These are phyloP conservation scores for Heliocybe sulcata DNA, from an alignment of 1,284 basidiomycete genomes.

Conservation along the genomic window DNA sequence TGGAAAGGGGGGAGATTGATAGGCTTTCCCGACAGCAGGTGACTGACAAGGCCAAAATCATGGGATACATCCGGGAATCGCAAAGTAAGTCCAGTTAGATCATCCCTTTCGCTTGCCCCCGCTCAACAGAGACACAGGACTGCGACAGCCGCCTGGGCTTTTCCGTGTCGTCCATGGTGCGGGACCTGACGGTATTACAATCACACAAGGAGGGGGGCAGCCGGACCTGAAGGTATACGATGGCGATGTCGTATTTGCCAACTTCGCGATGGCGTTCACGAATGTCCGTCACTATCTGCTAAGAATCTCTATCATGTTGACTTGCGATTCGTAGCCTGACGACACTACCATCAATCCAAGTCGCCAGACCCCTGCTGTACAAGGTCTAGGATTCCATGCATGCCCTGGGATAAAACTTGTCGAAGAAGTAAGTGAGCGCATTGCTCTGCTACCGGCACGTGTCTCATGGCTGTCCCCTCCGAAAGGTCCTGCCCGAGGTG, in stretches of 20 bases:
- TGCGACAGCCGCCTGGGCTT: background rate
- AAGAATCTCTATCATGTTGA: background rate
- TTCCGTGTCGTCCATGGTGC: background rate
- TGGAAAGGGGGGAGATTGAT: background rate
- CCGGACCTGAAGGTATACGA: background rate
- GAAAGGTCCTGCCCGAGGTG: background rate
- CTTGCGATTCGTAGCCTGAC: background rate
- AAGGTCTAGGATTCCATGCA: constrained; percentile 3
- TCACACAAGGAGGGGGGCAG: background rate
- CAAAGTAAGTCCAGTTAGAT: background rate
- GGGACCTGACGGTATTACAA: background rate
- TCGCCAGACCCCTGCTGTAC: background rate
- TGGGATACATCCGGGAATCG: constrained; percentile 5
- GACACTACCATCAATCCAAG: background rate
- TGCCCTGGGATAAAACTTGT: constrained; percentile 3
- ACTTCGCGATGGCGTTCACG: background rate
- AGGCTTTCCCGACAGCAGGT: background rate
- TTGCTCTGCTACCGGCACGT: background rate
- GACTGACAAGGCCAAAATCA: constrained; percentile 1
- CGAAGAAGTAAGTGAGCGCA: background rate
- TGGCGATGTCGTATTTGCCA: background rate
- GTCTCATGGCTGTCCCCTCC: background rate
- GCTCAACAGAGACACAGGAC: background rate
- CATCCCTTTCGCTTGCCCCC: background rate
- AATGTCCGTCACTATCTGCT: background rate